phyloP scores from a whole-genome alignment of 768 basidiomycete genomes.

The Xanthoconium stramineum region DNA sequence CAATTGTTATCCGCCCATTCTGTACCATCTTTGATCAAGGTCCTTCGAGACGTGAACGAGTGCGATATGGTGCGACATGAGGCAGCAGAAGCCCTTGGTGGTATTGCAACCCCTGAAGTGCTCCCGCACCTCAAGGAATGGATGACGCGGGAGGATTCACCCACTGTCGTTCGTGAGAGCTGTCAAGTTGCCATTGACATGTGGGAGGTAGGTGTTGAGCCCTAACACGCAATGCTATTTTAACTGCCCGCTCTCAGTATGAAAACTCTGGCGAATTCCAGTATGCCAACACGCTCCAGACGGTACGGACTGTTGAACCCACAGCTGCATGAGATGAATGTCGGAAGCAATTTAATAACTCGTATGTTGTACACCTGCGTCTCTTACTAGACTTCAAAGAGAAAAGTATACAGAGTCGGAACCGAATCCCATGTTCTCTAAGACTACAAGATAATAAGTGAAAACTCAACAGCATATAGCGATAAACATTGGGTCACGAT shows the following conservation, averaged over 20 bases:
- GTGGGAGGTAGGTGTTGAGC: slow-evolving; percentile 71
- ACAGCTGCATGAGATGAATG: slow-evolving; percentile 11
- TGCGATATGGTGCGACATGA: slow-evolving; percentile 98
- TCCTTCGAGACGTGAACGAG: slow-evolving; percentile 70
- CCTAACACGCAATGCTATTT: neutral
- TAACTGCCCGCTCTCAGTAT: slow-evolving; percentile 42
- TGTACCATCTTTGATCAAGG: slow-evolving; percentile 77
- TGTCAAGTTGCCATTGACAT: slow-evolving; percentile 96
- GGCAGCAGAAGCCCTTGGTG: slow-evolving; percentile 97
- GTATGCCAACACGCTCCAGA: slow-evolving; percentile 57
- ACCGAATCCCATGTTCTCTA: too few relatives aligned
- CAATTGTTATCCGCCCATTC: slow-evolving; percentile 88
- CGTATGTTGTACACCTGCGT: neutral
- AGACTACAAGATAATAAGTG: neutral
- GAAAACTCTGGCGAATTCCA: slow-evolving; percentile 82
- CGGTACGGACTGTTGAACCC: slow-evolving; percentile 5
- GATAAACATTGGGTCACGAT: neutral
- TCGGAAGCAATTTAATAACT: neutral
- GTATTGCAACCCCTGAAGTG: slow-evolving; percentile 92
- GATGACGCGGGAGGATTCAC: slow-evolving; percentile 73
- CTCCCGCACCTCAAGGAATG: slow-evolving; percentile 84
- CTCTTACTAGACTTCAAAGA: neutral
- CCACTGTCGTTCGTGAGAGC: slow-evolving; percentile 89
- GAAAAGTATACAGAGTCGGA: neutral
- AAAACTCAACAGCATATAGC: neutral